Evolutionary conservation across 139 green algal species (phyloP), one percentile per base, ranked within the genome.

Genomic region (Tetratostichococcus sp.): DNA sequence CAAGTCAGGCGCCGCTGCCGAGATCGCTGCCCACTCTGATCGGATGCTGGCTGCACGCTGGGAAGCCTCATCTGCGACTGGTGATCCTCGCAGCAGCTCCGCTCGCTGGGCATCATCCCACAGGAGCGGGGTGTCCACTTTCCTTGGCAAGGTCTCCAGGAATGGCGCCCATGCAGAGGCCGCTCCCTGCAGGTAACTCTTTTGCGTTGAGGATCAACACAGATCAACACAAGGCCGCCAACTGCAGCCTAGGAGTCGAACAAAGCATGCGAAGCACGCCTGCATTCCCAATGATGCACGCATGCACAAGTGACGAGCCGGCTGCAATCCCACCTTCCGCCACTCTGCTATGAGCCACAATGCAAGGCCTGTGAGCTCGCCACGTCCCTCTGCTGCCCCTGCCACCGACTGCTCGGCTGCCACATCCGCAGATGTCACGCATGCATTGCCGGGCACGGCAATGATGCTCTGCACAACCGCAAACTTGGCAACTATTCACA

Each of bases 291-390:
- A 62, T n/a, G 17, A 28, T 23, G 19, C 50, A 23, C 43, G 62
- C 23, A 16, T 35, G 39, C 0, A 66, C 50, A 39, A 26, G 14
- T n/a, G 16, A 50, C 23, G 26, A n/a, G n/a, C n/a, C n/a, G n/a
- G n/a, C n/a, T n/a, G n/a, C n/a, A n/a, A n/a, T 43, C 32, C 2
- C 1, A 83, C 86, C 77, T 87, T 83, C 0, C 69, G 59, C 0
- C 87, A 80, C 82, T 98, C 91, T 11, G 84, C 83, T 75, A 96
- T 76, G 6, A 98, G 84, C 91, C 92, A 97, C 22, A 98, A 85
- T 26, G 94, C 87, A 2, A 98, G 81, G 2, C 82, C 87, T 2
- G 92, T 80, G 28, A 98, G 85, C 84, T 98, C 93, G 62, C 84
- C 84, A 30, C 82, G 76, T 1, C 87, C 84, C 30, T 80, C 80